phyloP scores from a whole-genome alignment of 371 early-diverging fungal species.

The Globomyces sp. region DNA sequence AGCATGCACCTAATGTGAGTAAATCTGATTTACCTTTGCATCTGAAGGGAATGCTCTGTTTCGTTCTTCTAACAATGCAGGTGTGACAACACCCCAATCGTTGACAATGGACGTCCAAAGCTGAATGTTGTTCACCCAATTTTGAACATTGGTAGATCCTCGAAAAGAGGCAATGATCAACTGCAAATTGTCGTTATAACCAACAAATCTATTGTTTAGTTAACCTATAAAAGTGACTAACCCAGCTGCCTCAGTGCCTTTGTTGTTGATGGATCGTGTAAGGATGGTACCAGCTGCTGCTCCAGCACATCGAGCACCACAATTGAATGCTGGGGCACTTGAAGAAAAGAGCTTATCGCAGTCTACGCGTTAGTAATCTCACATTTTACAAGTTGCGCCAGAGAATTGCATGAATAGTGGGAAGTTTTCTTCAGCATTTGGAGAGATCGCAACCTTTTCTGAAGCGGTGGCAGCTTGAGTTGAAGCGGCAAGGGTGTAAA shows the following conservation, averaged over 20 bases:
- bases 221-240: background rate
- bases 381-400: no score
- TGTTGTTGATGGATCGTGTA: background rate
- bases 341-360: no score
- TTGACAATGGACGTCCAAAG: background rate
- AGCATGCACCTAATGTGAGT: slow-evolving; percentile 22
- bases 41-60: no score
- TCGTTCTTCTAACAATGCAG: no score
- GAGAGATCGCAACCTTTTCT: no score
- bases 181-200: slow-evolving; percentile 28
- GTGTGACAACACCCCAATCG: background rate
- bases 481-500: no score
- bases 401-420: no score
- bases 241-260: slow-evolving; percentile 4
- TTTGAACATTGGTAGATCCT: slow-evolving; percentile 26
- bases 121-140: slow-evolving; percentile 8
- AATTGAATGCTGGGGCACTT: background rate
- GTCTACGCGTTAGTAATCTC: no score
- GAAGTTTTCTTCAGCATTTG: no score
- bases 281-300: background rate
- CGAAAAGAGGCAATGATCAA: slow-evolving; percentile 33
- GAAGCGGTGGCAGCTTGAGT: no score
- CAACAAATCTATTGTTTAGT: slow-evolving; percentile 10
- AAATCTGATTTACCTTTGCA: background rate
- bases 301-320: slow-evolving; percentile 10